phyloP scores from a whole-genome alignment of 2,329 filamentous ascomycete genomes.

The Trematosphaeria pertusa region DNA sequence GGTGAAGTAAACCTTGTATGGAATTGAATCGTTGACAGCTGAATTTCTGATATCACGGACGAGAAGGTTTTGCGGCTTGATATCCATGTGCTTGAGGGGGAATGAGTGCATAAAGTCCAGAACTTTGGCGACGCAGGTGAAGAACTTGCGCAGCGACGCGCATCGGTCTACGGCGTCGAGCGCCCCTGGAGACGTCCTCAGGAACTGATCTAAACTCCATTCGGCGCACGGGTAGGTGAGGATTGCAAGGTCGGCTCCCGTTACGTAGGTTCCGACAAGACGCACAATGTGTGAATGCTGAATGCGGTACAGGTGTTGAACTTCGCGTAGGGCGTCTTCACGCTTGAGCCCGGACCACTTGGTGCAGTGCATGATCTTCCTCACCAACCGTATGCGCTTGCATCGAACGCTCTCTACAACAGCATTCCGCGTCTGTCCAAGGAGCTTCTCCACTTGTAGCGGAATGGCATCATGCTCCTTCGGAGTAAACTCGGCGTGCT shows the following conservation, averaged over 20 bases:
- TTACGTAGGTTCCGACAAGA: conserved; percentile 25
- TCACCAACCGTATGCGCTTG: conserved; percentile 20
- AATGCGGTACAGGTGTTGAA: conserved; percentile 24
- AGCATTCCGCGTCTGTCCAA: conserved; percentile 17
- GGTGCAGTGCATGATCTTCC: conserved; percentile 24
- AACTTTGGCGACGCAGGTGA: conserved; percentile 19
- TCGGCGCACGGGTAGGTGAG: conserved; percentile 27
- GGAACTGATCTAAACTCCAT: conserved; percentile 24
- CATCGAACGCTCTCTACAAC: conserved; percentile 29
- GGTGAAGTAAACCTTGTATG: conserved; percentile 28
- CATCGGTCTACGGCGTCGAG: neutral
- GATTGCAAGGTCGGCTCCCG: conserved; percentile 20
- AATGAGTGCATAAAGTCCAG: conserved; percentile 23
- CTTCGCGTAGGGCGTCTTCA: conserved; percentile 26
- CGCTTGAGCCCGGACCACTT: conserved; percentile 15
- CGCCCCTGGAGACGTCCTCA: conserved; percentile 6
- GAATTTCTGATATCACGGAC: conserved; percentile 13
- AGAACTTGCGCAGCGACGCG: conserved; percentile 3
- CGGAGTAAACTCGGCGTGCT: conserved; percentile 10
- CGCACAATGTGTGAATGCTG: conserved; percentile 27
- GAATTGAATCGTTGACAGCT: neutral
- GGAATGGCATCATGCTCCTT: conserved; percentile 4
- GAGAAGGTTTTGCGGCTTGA: conserved; percentile 33
- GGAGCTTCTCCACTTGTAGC: conserved; percentile 5
- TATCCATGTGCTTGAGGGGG: conserved; percentile 31